Base-by-base conservation (phyloP, 306 rosid genomes). In the Gynostemma pentaphyllum region DNA sequence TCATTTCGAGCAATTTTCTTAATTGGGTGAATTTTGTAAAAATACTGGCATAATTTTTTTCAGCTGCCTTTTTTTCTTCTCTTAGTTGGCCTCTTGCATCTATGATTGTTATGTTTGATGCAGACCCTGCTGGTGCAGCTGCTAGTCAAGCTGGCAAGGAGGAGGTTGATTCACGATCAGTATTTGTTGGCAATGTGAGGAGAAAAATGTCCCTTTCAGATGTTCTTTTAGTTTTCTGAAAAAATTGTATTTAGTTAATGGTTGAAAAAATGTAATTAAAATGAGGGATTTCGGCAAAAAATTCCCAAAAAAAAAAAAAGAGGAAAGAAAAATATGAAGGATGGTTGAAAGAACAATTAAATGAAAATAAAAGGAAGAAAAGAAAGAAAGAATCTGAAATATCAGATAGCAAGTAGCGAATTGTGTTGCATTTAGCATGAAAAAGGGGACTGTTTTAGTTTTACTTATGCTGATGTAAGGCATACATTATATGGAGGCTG, bases 171-270 rank as follows among this genome's bases (percentile, higher is more conserved):
- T 12, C 78, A 34, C 88, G 98, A 32, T 91, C 98, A 22, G 92
- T 85, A 46, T 91, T 83, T 68, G 96, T 91, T 49, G 98, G 98
- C 83, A 91, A 88, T 87, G 98, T 91, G 83, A 79, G 95, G 64
- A 67, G 64, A 34, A 4, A 21, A 69, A 21, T 68, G 42, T 32
- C 45, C 18, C 60, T 41, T 1, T 28, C 12, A 29, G 54, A 29
- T 39, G 45, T 60, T 18, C 19, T 61, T n/a, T 26, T 29, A 45
- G 37, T 27, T 42, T 45, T 18, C 13, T 21, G 13, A 41, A 62
- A 40, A 41, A 44, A 2, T 9, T 23, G 14, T 52, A 27, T 16
- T 32, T 40, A 15, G 16, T 70, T 51, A 11, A 45, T 65, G 18
- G 46, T 30, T 29, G 45, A 47, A 65, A 44, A 22, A 47, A 65